Evolutionary conservation across 768 basidiomycete genomes (phyloP).

Genomic region (Mycena vulgaris): DNA sequence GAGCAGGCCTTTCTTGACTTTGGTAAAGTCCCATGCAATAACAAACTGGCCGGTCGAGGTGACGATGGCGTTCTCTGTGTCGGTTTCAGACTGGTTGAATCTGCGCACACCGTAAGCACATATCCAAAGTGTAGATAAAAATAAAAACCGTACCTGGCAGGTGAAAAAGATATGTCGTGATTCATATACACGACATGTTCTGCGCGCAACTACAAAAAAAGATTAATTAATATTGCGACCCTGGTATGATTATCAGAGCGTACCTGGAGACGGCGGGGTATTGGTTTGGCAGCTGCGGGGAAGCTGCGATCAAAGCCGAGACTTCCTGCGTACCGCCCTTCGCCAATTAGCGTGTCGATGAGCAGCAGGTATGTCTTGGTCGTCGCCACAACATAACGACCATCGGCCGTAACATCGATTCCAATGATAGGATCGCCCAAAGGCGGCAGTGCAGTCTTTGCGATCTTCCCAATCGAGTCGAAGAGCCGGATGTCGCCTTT

Average conservation of each 20-base stretch:
- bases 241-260: background rate
- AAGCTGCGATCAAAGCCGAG: slow-evolving; percentile 96
- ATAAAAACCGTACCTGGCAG: slow-evolving; percentile 79
- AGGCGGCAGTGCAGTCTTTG: slow-evolving; percentile 97
- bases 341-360: slow-evolving; percentile 95
- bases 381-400: slow-evolving; percentile 96
- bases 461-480: slow-evolving; percentile 97
- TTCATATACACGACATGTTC: slow-evolving; percentile 98
- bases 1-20: slow-evolving; percentile 92
- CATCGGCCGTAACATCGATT: slow-evolving; percentile 94
- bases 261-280: slow-evolving; percentile 84
- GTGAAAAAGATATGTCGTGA: slow-evolving; percentile 87
- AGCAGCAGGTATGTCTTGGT: slow-evolving; percentile 94
- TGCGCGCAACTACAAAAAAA: slow-evolving; percentile 69
- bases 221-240: background rate
- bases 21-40: slow-evolving; percentile 97
- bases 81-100: slow-evolving; percentile 92
- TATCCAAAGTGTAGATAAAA: slow-evolving; percentile 13
- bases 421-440: slow-evolving; percentile 96
- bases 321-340: slow-evolving; percentile 86
- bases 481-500: slow-evolving; percentile 98
- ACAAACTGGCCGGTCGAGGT: slow-evolving; percentile 95
- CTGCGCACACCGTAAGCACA: slow-evolving; percentile 56
- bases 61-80: slow-evolving; percentile 95
- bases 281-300: slow-evolving; percentile 94